Conservation (phyloP, 805 yeast species). For the Scheffersomyces stipitis region DNA sequence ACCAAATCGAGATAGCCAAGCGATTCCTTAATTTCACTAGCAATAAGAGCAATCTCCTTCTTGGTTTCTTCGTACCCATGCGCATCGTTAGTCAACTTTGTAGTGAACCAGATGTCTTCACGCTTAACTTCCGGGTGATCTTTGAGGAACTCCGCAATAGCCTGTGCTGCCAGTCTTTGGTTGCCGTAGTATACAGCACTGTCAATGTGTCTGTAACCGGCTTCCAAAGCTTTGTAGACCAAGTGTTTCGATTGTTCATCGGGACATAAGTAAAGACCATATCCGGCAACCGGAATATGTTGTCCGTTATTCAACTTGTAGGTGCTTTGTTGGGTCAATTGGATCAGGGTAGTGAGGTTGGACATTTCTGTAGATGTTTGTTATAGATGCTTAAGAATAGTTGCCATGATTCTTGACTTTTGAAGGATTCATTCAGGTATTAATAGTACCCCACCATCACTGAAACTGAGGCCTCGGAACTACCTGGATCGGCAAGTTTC, state of each 20-base stretch:
- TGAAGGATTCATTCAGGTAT: no score
- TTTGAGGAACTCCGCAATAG: constrained; percentile 51
- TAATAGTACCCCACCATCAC: no score
- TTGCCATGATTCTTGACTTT: no score
- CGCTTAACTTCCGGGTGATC: constrained; percentile 38
- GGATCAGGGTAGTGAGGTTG: constrained; percentile 32
- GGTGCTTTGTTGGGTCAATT: constrained; percentile 30
- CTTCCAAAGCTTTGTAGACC: constrained; percentile 56
- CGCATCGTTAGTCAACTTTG: constrained; percentile 28
- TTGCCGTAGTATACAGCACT: constrained; percentile 69
- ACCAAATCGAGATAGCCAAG: constrained; percentile 42
- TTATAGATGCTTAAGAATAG: no score
- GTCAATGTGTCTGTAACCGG: constrained; percentile 76
- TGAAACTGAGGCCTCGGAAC: no score
- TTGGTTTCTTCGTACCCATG: constrained; percentile 39
- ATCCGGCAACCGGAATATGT: constrained; percentile 55
- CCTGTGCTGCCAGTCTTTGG: constrained; percentile 61
- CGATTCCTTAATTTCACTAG: constrained; percentile 27
- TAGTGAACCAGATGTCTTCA: constrained; percentile 37
- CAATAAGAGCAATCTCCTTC: constrained; percentile 27
- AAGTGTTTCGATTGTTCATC: constrained; percentile 36
- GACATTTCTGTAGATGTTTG: constrained; percentile 23
- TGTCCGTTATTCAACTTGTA: constrained; percentile 55
- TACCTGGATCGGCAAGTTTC: no score
- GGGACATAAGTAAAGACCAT: constrained; percentile 53